Percentiles rank a stretch among this genome's conserved stretches.
These are phyloP conservation scores for Spizellomyces sp. DNA, from an alignment of 192 early-diverging fungal genomes.

Conservation along the genomic window DNA sequence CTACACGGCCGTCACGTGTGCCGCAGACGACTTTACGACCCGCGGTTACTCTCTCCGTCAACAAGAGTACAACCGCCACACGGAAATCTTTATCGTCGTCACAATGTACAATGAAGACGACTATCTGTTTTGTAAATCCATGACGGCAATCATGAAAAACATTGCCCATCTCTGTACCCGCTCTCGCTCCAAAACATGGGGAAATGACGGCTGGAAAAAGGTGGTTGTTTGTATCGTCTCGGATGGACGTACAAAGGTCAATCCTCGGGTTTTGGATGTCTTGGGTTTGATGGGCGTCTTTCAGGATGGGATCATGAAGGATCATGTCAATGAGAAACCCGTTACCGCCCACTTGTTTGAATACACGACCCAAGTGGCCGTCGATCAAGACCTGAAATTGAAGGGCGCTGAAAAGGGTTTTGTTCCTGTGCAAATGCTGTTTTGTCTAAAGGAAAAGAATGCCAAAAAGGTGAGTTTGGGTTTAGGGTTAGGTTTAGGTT, in stretches of 20 bases:
- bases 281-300: constrained; percentile 79
- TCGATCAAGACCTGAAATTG: constrained; percentile 69
- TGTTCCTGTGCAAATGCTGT: constrained; percentile 86
- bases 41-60: constrained; percentile 72
- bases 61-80: constrained; percentile 69
- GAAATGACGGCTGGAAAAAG: constrained; percentile 85
- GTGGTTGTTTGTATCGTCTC: constrained; percentile 92
- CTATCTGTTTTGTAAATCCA: constrained; percentile 84
- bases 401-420: constrained; percentile 66
- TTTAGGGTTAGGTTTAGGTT: neutral
- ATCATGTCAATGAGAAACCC: constrained; percentile 67
- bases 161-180: constrained; percentile 85
- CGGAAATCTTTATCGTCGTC: constrained; percentile 90
- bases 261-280: constrained; percentile 74
- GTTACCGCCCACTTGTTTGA: constrained; percentile 88
- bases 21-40: constrained; percentile 75
- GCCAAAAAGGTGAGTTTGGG: constrained; percentile 61
- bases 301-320: constrained; percentile 56
- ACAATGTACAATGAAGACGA: constrained; percentile 93
- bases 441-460: constrained; percentile 93
- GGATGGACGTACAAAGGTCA: constrained; percentile 83
- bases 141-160: constrained; percentile 87
- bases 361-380: constrained; percentile 78
- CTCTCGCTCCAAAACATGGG: constrained; percentile 78
- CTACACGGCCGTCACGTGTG: constrained; percentile 90